phyloP scores from a whole-genome alignment of 2,329 filamentous ascomycete genomes.

The Nakataea oryzae region DNA sequence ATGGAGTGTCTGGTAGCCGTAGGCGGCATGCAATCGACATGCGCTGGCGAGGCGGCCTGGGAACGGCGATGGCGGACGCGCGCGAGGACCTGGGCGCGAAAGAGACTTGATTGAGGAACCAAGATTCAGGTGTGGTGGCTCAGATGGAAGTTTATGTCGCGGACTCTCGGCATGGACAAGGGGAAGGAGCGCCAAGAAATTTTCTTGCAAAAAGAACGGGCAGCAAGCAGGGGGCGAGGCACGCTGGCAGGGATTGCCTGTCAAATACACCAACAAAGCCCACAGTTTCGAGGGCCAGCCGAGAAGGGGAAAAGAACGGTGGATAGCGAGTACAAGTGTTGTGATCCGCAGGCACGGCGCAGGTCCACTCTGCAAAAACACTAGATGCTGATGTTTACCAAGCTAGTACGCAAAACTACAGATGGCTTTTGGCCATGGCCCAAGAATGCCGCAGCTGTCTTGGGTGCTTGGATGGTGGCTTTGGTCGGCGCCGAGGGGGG shows the following conservation, averaged over 20 bases:
- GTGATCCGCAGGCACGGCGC: background rate
- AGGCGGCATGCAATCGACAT: background rate
- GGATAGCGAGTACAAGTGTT: background rate
- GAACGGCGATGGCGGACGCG: background rate
- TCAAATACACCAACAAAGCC: background rate
- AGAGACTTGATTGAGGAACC: background rate
- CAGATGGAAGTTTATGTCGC: background rate
- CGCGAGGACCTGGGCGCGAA: background rate
- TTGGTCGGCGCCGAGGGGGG: background rate
- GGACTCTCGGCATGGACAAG: background rate
- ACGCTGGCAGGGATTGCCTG: background rate
- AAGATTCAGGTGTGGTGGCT: background rate
- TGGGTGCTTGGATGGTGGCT: background rate
- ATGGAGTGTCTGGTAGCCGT: background rate
- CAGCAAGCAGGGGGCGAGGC: background rate
- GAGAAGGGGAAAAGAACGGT: background rate
- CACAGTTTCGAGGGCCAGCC: too few species aligned
- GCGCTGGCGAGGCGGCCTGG: too few species aligned
- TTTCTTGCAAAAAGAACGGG: background rate
- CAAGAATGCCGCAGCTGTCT: background rate
- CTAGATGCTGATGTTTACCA: background rate
- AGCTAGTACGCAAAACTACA: background rate
- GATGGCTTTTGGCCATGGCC: too few species aligned
- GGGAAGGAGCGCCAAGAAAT: background rate
- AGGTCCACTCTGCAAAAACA: background rate